Evolutionary conservation across 768 basidiomycete species (phyloP).

Genomic region (Kwoniella dejecticola): DNA sequence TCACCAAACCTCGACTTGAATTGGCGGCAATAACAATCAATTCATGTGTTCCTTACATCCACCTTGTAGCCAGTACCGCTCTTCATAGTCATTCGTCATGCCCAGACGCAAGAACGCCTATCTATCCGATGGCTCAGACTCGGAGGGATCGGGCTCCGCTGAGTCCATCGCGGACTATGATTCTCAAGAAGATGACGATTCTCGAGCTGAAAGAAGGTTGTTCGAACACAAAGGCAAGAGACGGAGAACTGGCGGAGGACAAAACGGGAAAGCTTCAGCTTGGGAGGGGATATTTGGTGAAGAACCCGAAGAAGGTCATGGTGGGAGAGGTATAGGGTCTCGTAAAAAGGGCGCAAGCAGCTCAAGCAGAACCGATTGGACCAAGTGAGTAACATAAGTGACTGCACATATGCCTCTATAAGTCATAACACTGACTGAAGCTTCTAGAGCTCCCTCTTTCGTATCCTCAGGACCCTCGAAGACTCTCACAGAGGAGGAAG

Average conservation of each 20-base stretch:
- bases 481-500: constrained; percentile 13
- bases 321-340: constrained; percentile 33
- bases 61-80: too few species aligned
- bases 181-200: constrained; percentile 51
- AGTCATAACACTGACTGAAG: background rate
- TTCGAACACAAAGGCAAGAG: constrained; percentile 48
- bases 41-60: too few species aligned
- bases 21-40: too few species aligned
- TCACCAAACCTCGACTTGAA: too few species aligned
- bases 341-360: constrained; percentile 22
- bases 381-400: constrained; percentile 34
- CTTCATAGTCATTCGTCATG: constrained; percentile 40
- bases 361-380: constrained; percentile 39
- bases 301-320: constrained; percentile 37
- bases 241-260: constrained; percentile 30
- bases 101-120: constrained; percentile 57
- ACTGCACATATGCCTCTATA: background rate
- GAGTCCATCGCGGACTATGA: constrained; percentile 38
- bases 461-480: constrained; percentile 27
- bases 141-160: constrained; percentile 56
- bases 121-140: constrained; percentile 62
- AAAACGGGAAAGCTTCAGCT: constrained; percentile 46
- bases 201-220: constrained; percentile 43
- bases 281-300: constrained; percentile 56
- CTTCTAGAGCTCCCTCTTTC: constrained; percentile 47